Base-by-base conservation (phyloP, 164 flowering plant genomes). In the Euptelea pleiosperma region DNA sequence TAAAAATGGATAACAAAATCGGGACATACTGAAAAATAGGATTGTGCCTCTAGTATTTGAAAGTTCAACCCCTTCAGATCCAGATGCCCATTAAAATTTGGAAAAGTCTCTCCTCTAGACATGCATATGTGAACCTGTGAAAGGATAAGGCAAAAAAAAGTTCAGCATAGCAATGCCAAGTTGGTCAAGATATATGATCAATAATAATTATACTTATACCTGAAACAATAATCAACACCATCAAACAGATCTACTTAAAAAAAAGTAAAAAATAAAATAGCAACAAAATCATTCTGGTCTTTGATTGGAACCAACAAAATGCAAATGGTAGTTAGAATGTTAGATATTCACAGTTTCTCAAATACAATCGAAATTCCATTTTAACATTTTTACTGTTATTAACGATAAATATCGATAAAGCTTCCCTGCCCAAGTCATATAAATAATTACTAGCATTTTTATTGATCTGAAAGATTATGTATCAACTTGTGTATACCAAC, bases 31-130 rank as follows among this genome's bases (percentile, higher is more conserved):
- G 85, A 77, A 77, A 93, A 93, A 37, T 56, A 40, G 36, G 99
- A 88, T 48, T 97, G 95, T 64, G 97, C 81, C 70, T 86, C 97
- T 57, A 73, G 48, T 72, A 85, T 81, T 63, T 86, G 87, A 62
- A 93, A 93, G 34, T 72, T 69, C 77, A 90, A 61, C 34, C 88
- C 96, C 37, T 87, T 82, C 67, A 85, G 88, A 52, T 93, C 96
- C 66, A 93, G 95, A 71, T 88, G 97, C 43, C 99, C 97, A 75
- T 90, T 88, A 70, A 93, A 76, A 76, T 88, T 93, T 22, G 99
- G 99, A 75, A 93, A 93, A n/a, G 68, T 73, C 64, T 93, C 99
- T 44, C 94, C 99, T 51, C 71, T 78, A 55, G 96, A 85, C 97
- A 93, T 90, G 83, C 99, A 93, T 57, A 93, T 67, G 69, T 90